Evolutionary conservation across 768 basidiomycete species (phyloP), one percentile per base, ranked within the genome.

Genomic region (Tricholoma hemisulphureum): DNA sequence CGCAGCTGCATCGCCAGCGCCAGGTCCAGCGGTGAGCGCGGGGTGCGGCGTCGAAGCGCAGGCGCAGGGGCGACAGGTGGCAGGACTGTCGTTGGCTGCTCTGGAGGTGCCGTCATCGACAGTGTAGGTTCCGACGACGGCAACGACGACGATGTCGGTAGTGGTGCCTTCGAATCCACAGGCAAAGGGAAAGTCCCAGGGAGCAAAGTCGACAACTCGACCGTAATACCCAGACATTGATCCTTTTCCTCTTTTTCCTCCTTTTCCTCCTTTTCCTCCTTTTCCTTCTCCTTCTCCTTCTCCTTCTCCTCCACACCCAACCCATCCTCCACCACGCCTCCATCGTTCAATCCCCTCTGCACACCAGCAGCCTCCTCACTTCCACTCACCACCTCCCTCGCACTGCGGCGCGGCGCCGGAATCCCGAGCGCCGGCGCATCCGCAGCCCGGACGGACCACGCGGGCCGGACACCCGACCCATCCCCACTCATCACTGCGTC

Each of bases 1-100:
- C 87, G 80, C 49, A 90, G 78, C 69, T 91, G 89, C 87, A 91
- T 86, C 43, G 87, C 87, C 6, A 91, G 80, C 16, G 87, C 89
- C 46, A 88, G 78, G 64, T 91, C 89, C 35, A 86, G 71, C 11
- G 79, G 78, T 18, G 80, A 78, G 63, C 71, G 75, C 58, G 58
- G 65, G 48, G 68, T 46, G 51, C 62, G 58, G 58, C 67, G 61
- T 20, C 58, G 65, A 3, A 51, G 24, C 46, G n/a, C 32, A 26
- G 39, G 21, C 0, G 45, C 32, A n/a, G n/a, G n/a, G n/a, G n/a
- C n/a, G n/a, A n/a, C n/a, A n/a, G n/a, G n/a, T n/a, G n/a, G n/a
- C n/a, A n/a, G n/a, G 23, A n/a, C 45, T 14, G 34, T 41, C 14
- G n/a, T 41, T 29, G 13, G 45, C 29, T 9, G 51, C 45, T n/a